Base-by-base conservation (phyloP, 2,329 filamentous ascomycete species). In the Hymenotorrendiella dingleyae region DNA sequence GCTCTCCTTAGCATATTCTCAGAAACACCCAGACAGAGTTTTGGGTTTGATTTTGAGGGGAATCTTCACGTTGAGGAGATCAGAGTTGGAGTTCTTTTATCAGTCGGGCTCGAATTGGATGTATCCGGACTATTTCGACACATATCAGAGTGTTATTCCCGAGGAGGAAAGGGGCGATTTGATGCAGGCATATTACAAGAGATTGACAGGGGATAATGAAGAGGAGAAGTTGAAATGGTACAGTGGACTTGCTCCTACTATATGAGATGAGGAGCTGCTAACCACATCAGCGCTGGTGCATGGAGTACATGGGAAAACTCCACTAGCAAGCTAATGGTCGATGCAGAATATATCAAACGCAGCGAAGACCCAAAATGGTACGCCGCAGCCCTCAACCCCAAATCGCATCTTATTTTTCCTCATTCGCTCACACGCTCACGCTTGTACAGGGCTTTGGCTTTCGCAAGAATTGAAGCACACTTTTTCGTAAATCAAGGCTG, bases 401-500 rank as follows among this genome's bases (percentile, higher is more conserved):
- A n/a, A n/a, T 43, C 7, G 9, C 6, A 28, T 17, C 21, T 16
- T 24, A 12, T 28, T 35, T 12, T 26, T 11, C n/a, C n/a, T n/a
- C n/a, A n/a, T n/a, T n/a, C n/a, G n/a, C n/a, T n/a, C n/a, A n/a
- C n/a, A n/a, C n/a, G n/a, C n/a, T n/a, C n/a, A n/a, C n/a, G n/a
- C n/a, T n/a, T n/a, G n/a, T 3, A 12, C 19, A 55, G 53, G 53
- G 52, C 58, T 4, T 47, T 62, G 5, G 55, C 64, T 16, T 64
- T 69, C 52, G 68, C 68, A 8, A 51, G 63, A 26, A 63, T 69
- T 36, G 67, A 70, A 48, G 54, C 56, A 16, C 67, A 71, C 47
- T 71, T 67, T 54, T 67, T 67, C 48, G 56, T 61, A 14, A 64
- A 70, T 49, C 56, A 57, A 22, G 64, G 59, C 11, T 71, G 61